phyloP scores from a whole-genome alignment of 2,329 filamentous ascomycete species.

The Epichloe gansuensis region DNA sequence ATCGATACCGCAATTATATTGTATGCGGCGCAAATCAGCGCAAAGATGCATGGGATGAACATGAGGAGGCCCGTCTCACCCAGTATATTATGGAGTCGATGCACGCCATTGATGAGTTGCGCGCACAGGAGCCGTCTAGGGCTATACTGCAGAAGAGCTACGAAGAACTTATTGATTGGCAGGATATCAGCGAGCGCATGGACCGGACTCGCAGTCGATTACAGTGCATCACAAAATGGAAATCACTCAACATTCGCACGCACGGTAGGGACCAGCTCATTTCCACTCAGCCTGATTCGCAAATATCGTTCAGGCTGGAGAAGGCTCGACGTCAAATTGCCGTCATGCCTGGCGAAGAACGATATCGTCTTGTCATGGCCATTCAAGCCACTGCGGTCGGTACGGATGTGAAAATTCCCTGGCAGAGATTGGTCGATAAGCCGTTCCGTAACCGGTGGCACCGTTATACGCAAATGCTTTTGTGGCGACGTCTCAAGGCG shows the following conservation, averaged over 20 bases:
- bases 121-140: slow-evolving; percentile 20
- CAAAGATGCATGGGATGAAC: slow-evolving; percentile 44
- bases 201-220: slow-evolving; percentile 48
- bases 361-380: slow-evolving; percentile 29
- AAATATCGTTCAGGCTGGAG: slow-evolving; percentile 30
- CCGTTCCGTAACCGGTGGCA: slow-evolving; percentile 27
- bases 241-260: slow-evolving; percentile 27
- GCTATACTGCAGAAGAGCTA: slow-evolving; percentile 27
- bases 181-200: slow-evolving; percentile 50
- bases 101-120: slow-evolving; percentile 30
- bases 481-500: slow-evolving; percentile 28
- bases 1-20: slow-evolving; percentile 59
- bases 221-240: slow-evolving; percentile 60
- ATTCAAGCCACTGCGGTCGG: slow-evolving; percentile 29
- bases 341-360: slow-evolving; percentile 32
- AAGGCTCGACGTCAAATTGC: slow-evolving; percentile 30
- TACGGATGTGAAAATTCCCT: slow-evolving; percentile 36
- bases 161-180: slow-evolving; percentile 52
- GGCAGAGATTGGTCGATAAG: slow-evolving; percentile 32
- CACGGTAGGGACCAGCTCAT: slow-evolving; percentile 21
- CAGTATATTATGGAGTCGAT: slow-evolving; percentile 42
- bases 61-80: slow-evolving; percentile 45
- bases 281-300: slow-evolving; percentile 20
- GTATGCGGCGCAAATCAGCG: slow-evolving; percentile 41
- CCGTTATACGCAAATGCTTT: slow-evolving; percentile 23